Conservation (phyloP, 495 filamentous ascomycete genomes). For the Hypoxylon lienhwacheense region DNA sequence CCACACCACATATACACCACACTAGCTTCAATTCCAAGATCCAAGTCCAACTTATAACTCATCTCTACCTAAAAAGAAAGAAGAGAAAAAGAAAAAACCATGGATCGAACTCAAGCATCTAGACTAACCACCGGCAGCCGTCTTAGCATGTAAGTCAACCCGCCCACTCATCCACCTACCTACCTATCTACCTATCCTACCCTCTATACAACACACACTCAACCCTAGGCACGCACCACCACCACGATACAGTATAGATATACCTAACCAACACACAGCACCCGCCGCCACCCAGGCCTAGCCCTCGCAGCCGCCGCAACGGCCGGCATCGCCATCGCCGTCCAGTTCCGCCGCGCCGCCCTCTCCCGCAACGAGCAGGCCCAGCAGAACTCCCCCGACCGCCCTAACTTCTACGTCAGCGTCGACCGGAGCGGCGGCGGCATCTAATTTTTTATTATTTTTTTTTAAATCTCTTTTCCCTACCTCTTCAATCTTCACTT, state of each 20-base stretch:
- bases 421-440: constrained; percentile 55
- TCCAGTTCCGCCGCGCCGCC: constrained; percentile 41
- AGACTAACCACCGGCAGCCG: constrained; percentile 19
- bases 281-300: constrained; percentile 42
- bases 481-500: background rate
- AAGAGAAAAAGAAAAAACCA: constrained; percentile 5
- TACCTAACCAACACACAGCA: constrained; percentile 9
- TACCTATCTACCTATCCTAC: background rate
- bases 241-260: too few species aligned
- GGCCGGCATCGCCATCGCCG: constrained; percentile 34
- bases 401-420: constrained; percentile 45
- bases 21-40: too few species aligned
- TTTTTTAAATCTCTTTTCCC: too few species aligned
- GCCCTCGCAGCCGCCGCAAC: constrained; percentile 33
- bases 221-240: too few species aligned
- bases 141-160: constrained; percentile 30
- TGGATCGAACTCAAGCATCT: constrained; percentile 23
- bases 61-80: too few species aligned
- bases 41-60: background rate
- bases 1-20: too few species aligned
- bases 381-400: constrained; percentile 39
- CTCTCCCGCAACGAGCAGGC: constrained; percentile 46
- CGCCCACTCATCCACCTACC: background rate
- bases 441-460: too few species aligned
- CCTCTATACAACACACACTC: background rate